Evolutionary conservation across 768 basidiomycete genomes (phyloP), one percentile per base, ranked within the genome.

Genomic region (Agaricus subrufescens): DNA sequence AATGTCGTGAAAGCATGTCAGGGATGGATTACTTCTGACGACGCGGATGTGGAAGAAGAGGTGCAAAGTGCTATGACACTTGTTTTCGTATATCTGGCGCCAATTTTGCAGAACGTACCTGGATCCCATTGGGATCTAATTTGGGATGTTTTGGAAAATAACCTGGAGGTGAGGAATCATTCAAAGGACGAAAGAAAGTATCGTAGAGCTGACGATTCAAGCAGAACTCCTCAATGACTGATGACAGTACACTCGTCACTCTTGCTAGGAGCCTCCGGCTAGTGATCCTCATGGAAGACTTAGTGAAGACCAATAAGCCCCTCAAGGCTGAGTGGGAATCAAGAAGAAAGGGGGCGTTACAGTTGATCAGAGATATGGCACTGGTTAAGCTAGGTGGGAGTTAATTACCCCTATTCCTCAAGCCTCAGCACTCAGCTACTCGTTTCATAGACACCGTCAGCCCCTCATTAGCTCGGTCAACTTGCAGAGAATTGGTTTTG

Each of bases 61-160:
- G 78, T 94, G 3, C 90, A 97, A 66, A 84, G 82, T 56, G 81
- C 78, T 52, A 84, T 96, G 75, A 84, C 89, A 6, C 68, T 84
- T 58, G 67, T 97, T 3, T 91, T 92, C 65, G 70, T 78, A 44
- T 77, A 87, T 54, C 75, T 98, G 1, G 91, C 85, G 1, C 94
- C 95, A 2, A 87, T 98, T 52, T 70, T 98, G 57, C 94, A 98
- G 69, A 89, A 84, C 64, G 77, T 96, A 1, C 75, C 84, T 12
- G 97, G 96, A 0, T 74, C 80, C 0, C 97, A 98, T 69, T 99
- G 97, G 97, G 89, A 92, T 48, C 81, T 94, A 34, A 83, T 94
- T 4, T 95, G 91, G 67, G 94, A 98, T 65, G 69, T 98, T 14
- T 65, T 96, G 11, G 94, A 96, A 68, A 89, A 78, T 57, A 91